These are phyloP conservation scores for Singerocomus inundabilis DNA, from an alignment of 1,284 basidiomycete genomes.

Conservation along the genomic window DNA sequence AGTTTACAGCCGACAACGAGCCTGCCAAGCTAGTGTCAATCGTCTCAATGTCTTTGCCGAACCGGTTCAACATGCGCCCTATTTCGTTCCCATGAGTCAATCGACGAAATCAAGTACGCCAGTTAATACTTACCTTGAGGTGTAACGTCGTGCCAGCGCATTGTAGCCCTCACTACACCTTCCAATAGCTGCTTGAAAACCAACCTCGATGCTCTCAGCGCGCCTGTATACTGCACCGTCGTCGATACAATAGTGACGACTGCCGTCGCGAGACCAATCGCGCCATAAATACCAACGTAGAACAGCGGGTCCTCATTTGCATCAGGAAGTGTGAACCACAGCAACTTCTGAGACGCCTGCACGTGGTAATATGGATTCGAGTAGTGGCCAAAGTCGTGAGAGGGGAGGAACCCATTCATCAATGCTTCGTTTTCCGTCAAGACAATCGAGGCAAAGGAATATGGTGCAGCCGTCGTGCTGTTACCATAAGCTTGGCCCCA, in stretches of 20 bases:
- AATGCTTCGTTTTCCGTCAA: slow-evolving; percentile 34
- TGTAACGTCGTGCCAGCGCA: slow-evolving; percentile 52
- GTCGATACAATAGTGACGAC: slow-evolving; percentile 37
- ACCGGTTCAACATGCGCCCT: slow-evolving; percentile 55
- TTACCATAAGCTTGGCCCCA: slow-evolving; percentile 48
- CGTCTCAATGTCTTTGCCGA: slow-evolving; percentile 52
- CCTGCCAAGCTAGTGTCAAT: slow-evolving; percentile 42
- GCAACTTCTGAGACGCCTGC: slow-evolving; percentile 3
- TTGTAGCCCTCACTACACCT: slow-evolving; percentile 48
- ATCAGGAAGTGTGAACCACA: slow-evolving; percentile 38
- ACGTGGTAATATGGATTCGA: slow-evolving; percentile 17
- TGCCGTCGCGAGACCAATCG: slow-evolving; percentile 41
- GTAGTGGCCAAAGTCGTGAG: slow-evolving; percentile 16
- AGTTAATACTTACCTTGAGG: slow-evolving; percentile 38
- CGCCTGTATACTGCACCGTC: slow-evolving; percentile 47
- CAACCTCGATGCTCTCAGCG: slow-evolving; percentile 45
- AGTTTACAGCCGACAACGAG: slow-evolving; percentile 71
- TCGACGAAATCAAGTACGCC: neutral
- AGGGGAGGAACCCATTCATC: slow-evolving; percentile 27
- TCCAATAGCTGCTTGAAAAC: slow-evolving; percentile 45
- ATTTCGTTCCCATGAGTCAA: neutral
- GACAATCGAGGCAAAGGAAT: slow-evolving; percentile 22
- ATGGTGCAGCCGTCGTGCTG: slow-evolving; percentile 12
- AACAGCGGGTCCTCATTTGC: slow-evolving; percentile 49
- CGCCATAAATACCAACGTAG: slow-evolving; percentile 48